Percentiles rank a stretch among this genome's conserved stretches.
phyloP scores from a whole-genome alignment of 352 stramenopile genomes.

The Phytophthora idaei region DNA sequence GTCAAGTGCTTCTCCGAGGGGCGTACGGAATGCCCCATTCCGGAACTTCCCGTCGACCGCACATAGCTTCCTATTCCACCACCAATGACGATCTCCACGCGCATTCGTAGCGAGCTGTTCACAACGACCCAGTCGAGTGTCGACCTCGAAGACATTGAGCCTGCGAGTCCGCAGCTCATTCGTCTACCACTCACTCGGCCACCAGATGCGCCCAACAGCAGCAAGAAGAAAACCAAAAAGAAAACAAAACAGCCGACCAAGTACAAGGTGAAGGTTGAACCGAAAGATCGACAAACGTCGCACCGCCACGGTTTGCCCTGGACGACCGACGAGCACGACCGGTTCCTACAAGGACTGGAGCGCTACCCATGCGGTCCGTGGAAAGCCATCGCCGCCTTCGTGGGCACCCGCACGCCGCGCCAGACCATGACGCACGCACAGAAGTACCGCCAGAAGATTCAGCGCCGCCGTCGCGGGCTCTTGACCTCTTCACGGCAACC shows the following conservation, averaged over 20 bases:
- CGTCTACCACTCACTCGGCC: slow-evolving; percentile 34
- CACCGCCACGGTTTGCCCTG: slow-evolving; percentile 37
- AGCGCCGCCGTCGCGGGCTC: slow-evolving; percentile 44
- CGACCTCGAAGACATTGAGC: neutral
- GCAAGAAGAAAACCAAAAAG: slow-evolving; percentile 24
- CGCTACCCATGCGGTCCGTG: slow-evolving; percentile 54
- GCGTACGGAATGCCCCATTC: slow-evolving; percentile 12
- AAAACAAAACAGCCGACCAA: neutral
- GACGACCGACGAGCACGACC: slow-evolving; percentile 55
- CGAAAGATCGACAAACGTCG: slow-evolving; percentile 1
- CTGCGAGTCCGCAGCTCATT: slow-evolving; percentile 29
- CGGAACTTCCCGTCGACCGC: slow-evolving; percentile 17
- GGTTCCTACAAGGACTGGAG: slow-evolving; percentile 57
- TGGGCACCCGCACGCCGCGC: slow-evolving; percentile 68
- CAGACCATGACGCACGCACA: slow-evolving; percentile 95
- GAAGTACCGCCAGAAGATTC: slow-evolving; percentile 90
- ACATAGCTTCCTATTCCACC: slow-evolving; percentile 4
- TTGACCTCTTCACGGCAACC: slow-evolving; percentile 28
- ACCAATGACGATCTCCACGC: slow-evolving; percentile 36
- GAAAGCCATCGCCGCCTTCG: slow-evolving; percentile 50
- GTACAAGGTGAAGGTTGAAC: slow-evolving; percentile 2
- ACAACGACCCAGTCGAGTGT: neutral
- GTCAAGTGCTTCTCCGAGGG: neutral
- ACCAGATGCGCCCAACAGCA: slow-evolving; percentile 13
- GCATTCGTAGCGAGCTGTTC: slow-evolving; percentile 38